Evolutionary conservation across 768 basidiomycete species (phyloP), one percentile per base, ranked within the genome.

Genomic region (Trametes sanguinea): DNA sequence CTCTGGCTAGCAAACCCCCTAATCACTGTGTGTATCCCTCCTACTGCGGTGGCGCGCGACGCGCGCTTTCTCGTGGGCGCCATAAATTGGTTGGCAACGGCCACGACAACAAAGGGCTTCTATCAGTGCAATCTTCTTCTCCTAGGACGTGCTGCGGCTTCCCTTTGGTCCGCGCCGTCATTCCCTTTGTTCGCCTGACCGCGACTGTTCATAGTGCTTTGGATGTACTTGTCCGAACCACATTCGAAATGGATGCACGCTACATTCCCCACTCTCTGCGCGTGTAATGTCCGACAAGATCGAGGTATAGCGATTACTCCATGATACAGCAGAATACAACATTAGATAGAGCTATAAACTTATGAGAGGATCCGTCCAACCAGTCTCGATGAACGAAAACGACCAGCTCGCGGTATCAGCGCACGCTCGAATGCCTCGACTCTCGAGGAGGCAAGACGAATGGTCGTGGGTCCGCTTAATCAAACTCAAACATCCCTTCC

Each of bases 401-500:
- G 16, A n/a, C 22, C 29, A 14, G 39, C 17, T 33, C 6, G 37
- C 10, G 14, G 22, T 40, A 30, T 14, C 22, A 51, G 47, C 46
- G 32, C 22, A 22, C 22, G 22, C 22, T 22, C 22, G 22, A 22
- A 22, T 22, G 22, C 22, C 22, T 22, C 22, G 22, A 22, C 22
- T 22, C 22, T 22, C 22, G 22, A 22, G 22, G 22, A 22, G 43
- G 35, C 30, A 30, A 13, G 29, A 45, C 53, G 30, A 47, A 14
- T 11, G 42, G 13, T n/a, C 51, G 35, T 11, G 35, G 22, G 40
- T 48, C 13, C 42, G 53, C 62, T 68, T 60, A 65, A 32, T 70
- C 71, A 44, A 66, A 63, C 53, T 72, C 80, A 61, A 78, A 81
- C 61, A 73, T 76, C 54, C 57, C 57, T 30, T 79, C 80, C 58